A percentile compares a stretch with the other conserved stretches of the same genome.
phyloP scores from a whole-genome alignment of 2,329 filamentous ascomycete genomes.

The Hypomyces rosellus region DNA sequence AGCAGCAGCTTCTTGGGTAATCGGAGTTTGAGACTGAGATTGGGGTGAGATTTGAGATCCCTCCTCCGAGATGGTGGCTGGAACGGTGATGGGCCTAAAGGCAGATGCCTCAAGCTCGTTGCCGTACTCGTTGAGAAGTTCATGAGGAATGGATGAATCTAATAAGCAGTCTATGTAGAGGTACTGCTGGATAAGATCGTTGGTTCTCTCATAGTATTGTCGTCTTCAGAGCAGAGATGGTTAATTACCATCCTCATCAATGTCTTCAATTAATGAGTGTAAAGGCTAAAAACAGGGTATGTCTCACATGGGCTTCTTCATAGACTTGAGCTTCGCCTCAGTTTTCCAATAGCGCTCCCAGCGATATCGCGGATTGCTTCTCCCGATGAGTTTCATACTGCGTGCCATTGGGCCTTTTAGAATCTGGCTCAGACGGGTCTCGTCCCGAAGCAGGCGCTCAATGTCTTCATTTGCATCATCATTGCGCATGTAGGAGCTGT shows the following conservation, averaged over 20 bases:
- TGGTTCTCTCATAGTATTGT: conserved; percentile 82
- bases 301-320: conserved; percentile 63
- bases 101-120: conserved; percentile 51
- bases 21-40: conserved; percentile 22
- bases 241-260: neutral
- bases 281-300: too few species aligned
- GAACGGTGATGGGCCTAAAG: conserved; percentile 53
- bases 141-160: conserved; percentile 86
- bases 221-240: conserved; percentile 41
- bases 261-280: neutral
- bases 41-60: conserved; percentile 28
- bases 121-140: conserved; percentile 82
- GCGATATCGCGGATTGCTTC: conserved; percentile 75
- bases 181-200: conserved; percentile 84
- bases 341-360: conserved; percentile 86
- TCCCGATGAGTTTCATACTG: conserved; percentile 81
- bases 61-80: conserved; percentile 72
- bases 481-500: conserved; percentile 14
- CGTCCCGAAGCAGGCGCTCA: conserved; percentile 42
- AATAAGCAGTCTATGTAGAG: conserved; percentile 87
- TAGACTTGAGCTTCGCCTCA: conserved; percentile 63
- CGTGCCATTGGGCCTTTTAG: conserved; percentile 67
- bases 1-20: neutral
- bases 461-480: conserved; percentile 37
- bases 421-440: conserved; percentile 52